These are phyloP conservation scores for Eutypella sp. DNA, from an alignment of 2,329 filamentous ascomycete species.

Conservation along the genomic window DNA sequence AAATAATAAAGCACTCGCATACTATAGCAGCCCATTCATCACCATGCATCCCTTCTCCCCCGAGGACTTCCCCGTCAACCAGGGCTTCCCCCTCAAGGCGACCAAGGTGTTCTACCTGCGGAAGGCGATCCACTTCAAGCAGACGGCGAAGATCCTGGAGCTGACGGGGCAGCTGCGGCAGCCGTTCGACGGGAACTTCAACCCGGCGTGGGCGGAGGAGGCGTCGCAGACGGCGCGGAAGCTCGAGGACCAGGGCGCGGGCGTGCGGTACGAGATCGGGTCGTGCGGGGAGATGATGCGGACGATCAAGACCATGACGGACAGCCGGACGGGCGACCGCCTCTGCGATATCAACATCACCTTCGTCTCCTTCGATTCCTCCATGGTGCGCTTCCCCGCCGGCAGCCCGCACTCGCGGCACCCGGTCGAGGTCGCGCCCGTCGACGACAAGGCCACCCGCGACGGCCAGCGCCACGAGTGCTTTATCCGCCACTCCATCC, in stretches of 20 bases:
- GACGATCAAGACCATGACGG: conserved; percentile 28
- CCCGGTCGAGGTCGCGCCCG: conserved; percentile 26
- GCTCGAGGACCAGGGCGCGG: conserved; percentile 9
- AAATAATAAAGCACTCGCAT: too few relatives aligned
- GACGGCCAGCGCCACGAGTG: conserved; percentile 26
- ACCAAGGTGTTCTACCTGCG: conserved; percentile 25
- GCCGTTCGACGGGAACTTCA: conserved; percentile 23
- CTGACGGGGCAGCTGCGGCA: conserved; percentile 19
- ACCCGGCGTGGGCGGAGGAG: conserved; percentile 23
- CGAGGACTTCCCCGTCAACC: conserved; percentile 29
- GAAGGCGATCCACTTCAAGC: conserved; percentile 29
- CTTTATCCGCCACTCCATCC: conserved; percentile 27
- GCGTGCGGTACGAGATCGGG: conserved; percentile 21
- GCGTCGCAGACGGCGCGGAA: conserved; percentile 15
- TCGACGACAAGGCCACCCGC: conserved; percentile 16
- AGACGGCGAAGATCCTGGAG: conserved; percentile 23
- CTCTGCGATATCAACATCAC: conserved; percentile 31
- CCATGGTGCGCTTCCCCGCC: conserved; percentile 24
- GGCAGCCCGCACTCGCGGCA: conserved; percentile 25
- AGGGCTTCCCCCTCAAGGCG: conserved; percentile 18
- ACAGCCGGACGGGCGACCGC: conserved; percentile 16
- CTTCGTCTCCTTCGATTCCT: conserved; percentile 28
- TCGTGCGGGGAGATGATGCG: conserved; percentile 32
- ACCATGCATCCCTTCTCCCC: conserved; percentile 29
- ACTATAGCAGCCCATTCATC: too few relatives aligned